Base-by-base conservation (phyloP, 2,329 filamentous ascomycete genomes). In the Ascochyta lentis region DNA sequence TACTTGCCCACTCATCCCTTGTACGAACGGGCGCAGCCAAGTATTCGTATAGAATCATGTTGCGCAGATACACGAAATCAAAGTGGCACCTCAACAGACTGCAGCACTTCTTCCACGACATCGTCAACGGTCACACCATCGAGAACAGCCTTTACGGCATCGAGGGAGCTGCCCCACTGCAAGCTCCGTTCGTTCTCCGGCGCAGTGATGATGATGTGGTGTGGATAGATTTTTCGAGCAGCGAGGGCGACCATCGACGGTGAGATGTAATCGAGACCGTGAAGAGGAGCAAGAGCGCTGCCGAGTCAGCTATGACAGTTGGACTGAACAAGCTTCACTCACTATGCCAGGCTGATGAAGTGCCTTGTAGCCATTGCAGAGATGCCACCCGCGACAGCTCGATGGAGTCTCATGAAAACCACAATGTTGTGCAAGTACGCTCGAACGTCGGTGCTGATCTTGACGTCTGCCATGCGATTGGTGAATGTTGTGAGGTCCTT, bases 351-450 rank as follows among this genome's bases (percentile, higher is more conserved):
- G 60, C 83, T 81, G 39, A 85, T 83, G 54, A 98, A 88, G 68
- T 96, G 89, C 43, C 86, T 85, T 1, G 92, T 96, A 0, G 92
- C 91, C 35, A 83, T 77, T 0, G 94, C 89, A 12, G 91, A 89
- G 46, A 96, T 84, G 38, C 92, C 91, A 13, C 89, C 86, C 16
- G 84, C 85, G 24, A 97, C 90, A 44, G 91, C 93, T 49, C 94
- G 89, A 76, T 96, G 93, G 73, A 96, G 84, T 26, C 95, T 88
- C 63, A 98, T 82, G 72, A 96, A 97, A 3, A 92, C 86, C 46
- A 94, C 80, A 34, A 98, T 86, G 75, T 98, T 94, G 80, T 94
- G 89, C 55, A 94, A 84, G 74, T 98, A 98, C 39, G 91, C 86
- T 54, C 86, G 81, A 2, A 97, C 85, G 63, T 97, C 92, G 19